Conservation (phyloP, 108 stramenopile genomes). For the Mediolabrus comicus region DNA sequence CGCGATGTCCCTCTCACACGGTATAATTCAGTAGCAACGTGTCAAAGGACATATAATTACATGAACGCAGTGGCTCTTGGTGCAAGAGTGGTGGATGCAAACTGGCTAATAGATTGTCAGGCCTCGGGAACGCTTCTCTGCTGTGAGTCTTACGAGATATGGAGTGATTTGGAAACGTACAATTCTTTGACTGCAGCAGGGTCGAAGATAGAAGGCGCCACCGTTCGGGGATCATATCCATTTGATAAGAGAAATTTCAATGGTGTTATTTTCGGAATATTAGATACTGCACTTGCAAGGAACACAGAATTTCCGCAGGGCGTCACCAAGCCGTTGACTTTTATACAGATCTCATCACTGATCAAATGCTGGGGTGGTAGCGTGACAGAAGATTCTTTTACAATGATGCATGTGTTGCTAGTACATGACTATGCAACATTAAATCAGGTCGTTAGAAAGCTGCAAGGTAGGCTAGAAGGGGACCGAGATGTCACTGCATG, state of each 20-base stretch:
- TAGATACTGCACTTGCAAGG: background rate
- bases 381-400: background rate
- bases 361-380: background rate
- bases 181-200: background rate
- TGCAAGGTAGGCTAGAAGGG: background rate
- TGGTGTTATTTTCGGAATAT: background rate
- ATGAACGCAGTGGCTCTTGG: conserved; percentile 19
- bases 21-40: background rate
- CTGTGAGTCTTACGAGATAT: conserved; percentile 9
- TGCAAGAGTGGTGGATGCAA: conserved; percentile 16
- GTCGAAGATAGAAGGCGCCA: background rate
- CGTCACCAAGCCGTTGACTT: background rate
- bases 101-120: conserved; percentile 26
- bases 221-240: background rate
- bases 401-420: background rate
- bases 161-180: conserved; percentile 14
- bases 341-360: conserved; percentile 1
- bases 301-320: background rate
- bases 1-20: background rate
- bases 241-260: background rate
- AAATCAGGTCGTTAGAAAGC: background rate
- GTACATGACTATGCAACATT: conserved; percentile 3
- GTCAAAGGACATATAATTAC: conserved; percentile 15
- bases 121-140: conserved; percentile 8
- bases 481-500: background rate